These are phyloP conservation scores for Tylopilus sp. DNA, from an alignment of 768 basidiomycete genomes.

Conservation along the genomic window DNA sequence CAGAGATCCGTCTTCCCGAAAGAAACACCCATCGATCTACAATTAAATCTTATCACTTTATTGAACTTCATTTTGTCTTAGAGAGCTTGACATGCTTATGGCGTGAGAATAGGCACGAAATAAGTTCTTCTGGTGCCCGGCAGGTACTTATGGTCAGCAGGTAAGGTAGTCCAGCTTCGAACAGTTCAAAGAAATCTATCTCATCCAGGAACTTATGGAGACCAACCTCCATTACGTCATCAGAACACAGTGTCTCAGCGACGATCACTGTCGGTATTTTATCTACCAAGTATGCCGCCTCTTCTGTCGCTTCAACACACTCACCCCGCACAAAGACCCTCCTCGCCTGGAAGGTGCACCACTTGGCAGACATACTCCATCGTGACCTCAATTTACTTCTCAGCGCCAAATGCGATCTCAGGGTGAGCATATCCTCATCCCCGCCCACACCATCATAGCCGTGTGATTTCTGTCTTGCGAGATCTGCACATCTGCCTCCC, in stretches of 20 bases:
- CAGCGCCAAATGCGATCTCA: too few relatives aligned
- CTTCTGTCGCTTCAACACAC: not conserved
- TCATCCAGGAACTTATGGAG: slow-evolving; percentile 77
- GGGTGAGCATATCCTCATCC: slow-evolving; percentile 48
- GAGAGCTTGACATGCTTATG: too few relatives aligned
- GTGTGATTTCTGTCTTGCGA: slow-evolving; percentile 86
- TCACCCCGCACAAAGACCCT: slow-evolving; percentile 58
- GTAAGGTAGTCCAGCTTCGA: slow-evolving; percentile 67
- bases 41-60: too few relatives aligned
- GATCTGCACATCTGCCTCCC: slow-evolving; percentile 73
- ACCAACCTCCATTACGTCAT: slow-evolving; percentile 97
- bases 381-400: slow-evolving; percentile 93
- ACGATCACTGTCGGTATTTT: slow-evolving; percentile 97
- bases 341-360: slow-evolving; percentile 90
- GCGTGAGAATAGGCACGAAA: too few relatives aligned
- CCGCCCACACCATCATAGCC: slow-evolving; percentile 39
- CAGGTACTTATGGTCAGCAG: too few relatives aligned
- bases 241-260: slow-evolving; percentile 87
- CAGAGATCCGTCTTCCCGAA: too few relatives aligned
- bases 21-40: too few relatives aligned
- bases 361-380: slow-evolving; percentile 92
- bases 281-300: slow-evolving; percentile 74
- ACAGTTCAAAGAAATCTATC: slow-evolving; percentile 82
- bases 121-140: too few relatives aligned
- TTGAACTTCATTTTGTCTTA: too few relatives aligned